These are phyloP conservation scores for Fusarium subglutinans DNA, from an alignment of 2,329 filamentous ascomycete genomes.

Conservation along the genomic window DNA sequence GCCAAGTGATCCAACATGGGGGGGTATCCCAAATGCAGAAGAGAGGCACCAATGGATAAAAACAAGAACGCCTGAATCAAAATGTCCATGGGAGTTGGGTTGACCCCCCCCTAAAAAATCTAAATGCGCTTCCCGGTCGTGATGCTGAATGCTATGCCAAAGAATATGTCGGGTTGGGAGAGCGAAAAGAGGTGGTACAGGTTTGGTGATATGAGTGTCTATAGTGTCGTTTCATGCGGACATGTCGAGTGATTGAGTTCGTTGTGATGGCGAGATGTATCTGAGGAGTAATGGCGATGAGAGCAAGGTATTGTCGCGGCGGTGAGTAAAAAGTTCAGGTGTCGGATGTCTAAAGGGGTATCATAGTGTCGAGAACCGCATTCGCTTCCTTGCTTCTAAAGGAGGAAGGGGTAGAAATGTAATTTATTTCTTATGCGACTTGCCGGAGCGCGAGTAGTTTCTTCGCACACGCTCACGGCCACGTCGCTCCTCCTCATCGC, in stretches of 20 bases:
- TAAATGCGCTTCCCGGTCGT: slow-evolving; percentile 36
- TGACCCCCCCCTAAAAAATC: slow-evolving; percentile 13
- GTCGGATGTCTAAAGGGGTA: slow-evolving; percentile 29
- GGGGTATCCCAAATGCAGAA: slow-evolving; percentile 42
- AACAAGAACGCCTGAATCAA: slow-evolving; percentile 35
- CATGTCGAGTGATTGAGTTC: slow-evolving; percentile 26
- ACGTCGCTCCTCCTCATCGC: slow-evolving; percentile 50
- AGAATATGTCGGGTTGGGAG: slow-evolving; percentile 8
- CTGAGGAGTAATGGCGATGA: slow-evolving; percentile 6
- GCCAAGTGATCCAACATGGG: slow-evolving; percentile 26
- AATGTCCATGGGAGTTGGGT: slow-evolving; percentile 3
- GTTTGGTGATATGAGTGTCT: slow-evolving; percentile 26
- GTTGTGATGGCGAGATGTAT: slow-evolving; percentile 11
- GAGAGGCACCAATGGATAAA: background rate
- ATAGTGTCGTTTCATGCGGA: slow-evolving; percentile 34
- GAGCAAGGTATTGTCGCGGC: slow-evolving; percentile 6
- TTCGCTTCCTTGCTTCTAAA: slow-evolving; percentile 2
- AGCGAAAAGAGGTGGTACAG: slow-evolving; percentile 27
- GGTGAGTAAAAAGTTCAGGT: background rate
- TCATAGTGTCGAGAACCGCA: slow-evolving; percentile 30
- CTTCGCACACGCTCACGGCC: slow-evolving; percentile 52
- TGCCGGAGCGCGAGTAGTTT: slow-evolving; percentile 41
- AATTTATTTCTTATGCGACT: slow-evolving; percentile 46
- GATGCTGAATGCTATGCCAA: slow-evolving; percentile 15
- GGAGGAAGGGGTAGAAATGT: background rate